These are phyloP conservation scores for Podospora australis DNA, from an alignment of 495 filamentous ascomycete species.

Conservation along the genomic window DNA sequence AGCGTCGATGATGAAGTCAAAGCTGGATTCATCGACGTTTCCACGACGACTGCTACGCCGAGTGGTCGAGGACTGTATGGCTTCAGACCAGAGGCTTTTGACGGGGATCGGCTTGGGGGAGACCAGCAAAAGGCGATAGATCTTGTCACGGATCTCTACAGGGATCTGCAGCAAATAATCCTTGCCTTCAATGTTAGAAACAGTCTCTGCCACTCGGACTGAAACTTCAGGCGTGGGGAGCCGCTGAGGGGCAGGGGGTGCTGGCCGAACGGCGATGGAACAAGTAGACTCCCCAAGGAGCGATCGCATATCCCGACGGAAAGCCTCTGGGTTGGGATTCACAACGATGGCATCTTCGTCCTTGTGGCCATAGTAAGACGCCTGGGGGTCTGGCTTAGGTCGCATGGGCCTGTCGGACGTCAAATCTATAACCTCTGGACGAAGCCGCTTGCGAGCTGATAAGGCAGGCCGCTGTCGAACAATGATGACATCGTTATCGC, in stretches of 20 bases:
- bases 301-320: not conserved
- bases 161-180: slow-evolving; percentile 21
- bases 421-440: not conserved
- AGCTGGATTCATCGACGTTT: not conserved
- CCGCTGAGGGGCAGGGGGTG: not conserved
- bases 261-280: not conserved
- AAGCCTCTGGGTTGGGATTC: not conserved
- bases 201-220: not conserved
- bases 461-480: not conserved
- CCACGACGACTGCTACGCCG: not conserved
- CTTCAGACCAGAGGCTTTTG: slow-evolving; percentile 27
- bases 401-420: not conserved
- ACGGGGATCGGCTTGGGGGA: slow-evolving; percentile 29
- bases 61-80: not conserved
- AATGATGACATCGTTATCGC: not conserved
- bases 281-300: not conserved
- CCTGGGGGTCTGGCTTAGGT: not conserved
- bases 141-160: slow-evolving; percentile 29
- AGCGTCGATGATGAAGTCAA: slow-evolving; percentile 16
- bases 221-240: not conserved
- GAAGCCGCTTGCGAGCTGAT: not conserved
- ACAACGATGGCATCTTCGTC: not conserved
- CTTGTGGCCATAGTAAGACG: not conserved
- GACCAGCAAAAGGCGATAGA: slow-evolving; percentile 30
- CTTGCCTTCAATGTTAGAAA: not conserved